Conservation (phyloP, 192 early-diverging fungal genomes). For the Entomortierella beljakovae region DNA sequence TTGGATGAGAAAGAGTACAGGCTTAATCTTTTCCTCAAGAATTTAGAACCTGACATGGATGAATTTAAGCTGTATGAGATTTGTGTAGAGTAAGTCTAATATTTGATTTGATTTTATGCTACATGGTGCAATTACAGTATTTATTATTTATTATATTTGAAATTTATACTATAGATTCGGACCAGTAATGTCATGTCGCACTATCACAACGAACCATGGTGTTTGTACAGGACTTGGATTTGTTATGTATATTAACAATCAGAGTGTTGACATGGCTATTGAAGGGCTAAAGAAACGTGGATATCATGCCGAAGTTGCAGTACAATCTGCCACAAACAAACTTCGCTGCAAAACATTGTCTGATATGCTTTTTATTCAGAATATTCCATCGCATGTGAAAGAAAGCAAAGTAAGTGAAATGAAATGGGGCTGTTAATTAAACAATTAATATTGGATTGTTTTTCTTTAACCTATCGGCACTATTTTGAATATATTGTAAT, state of each 20-base stretch:
- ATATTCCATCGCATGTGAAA: conserved; percentile 39
- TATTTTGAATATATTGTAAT: background rate
- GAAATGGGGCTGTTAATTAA: no score
- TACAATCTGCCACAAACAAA: conserved; percentile 46
- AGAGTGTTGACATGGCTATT: conserved; percentile 32
- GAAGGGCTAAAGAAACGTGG: conserved; percentile 33
- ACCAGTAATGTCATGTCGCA: conserved; percentile 45
- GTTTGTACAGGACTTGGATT: conserved; percentile 45
- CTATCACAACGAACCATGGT: conserved; percentile 36
- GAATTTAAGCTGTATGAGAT: conserved; percentile 43
- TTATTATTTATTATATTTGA: background rate
- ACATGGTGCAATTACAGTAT: no score
- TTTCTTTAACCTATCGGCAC: no score
- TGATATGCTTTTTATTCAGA: conserved; percentile 45
- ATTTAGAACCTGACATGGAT: conserved; percentile 46
- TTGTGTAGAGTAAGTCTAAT: conserved; percentile 34
- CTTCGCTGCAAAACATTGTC: conserved; percentile 43
- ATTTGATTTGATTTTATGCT: no score
- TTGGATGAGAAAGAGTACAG: conserved; percentile 44
- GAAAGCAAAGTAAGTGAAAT: conserved; percentile 35
- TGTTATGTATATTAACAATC: conserved; percentile 42
- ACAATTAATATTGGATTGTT: no score
- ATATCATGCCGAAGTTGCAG: conserved; percentile 44
- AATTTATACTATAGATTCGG: conserved; percentile 23
- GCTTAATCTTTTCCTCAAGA: conserved; percentile 41